Conservation (phyloP, 352 stramenopile genomes). For the Saprolegnia diclina region DNA sequence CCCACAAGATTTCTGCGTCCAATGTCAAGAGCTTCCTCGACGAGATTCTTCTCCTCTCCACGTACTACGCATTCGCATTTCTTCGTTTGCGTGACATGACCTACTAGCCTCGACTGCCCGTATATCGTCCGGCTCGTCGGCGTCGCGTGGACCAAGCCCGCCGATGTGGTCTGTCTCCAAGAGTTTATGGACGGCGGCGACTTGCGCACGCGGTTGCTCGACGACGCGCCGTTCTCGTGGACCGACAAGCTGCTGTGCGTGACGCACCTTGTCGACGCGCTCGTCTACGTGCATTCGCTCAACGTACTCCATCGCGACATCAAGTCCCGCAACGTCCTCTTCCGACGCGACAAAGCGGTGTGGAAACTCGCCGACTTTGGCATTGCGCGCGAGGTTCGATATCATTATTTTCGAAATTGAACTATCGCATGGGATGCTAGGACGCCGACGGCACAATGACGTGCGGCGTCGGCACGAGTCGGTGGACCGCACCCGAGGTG, state of each 20-base stretch:
- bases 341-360: constrained; percentile 42
- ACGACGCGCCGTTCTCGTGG: constrained; percentile 66
- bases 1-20: constrained; percentile 73
- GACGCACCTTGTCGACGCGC: constrained; percentile 63
- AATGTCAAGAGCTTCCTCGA: constrained; percentile 75
- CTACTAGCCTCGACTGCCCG: constrained; percentile 49
- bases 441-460: constrained; percentile 76
- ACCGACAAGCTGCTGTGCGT: constrained; percentile 73
- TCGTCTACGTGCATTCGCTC: constrained; percentile 73
- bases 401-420: background rate
- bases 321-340: constrained; percentile 80
- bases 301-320: constrained; percentile 76
- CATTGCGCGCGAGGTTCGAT: constrained; percentile 62
- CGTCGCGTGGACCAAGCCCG: constrained; percentile 67
- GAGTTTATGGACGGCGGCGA: constrained; percentile 75
- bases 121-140: constrained; percentile 77
- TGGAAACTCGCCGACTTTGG: constrained; percentile 67
- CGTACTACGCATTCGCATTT: constrained; percentile 17
- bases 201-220: constrained; percentile 52
- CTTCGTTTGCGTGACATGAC: background rate
- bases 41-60: constrained; percentile 71
- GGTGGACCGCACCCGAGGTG: constrained; percentile 79
- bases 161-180: constrained; percentile 65
- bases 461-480: constrained; percentile 73
- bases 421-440: constrained; percentile 42